phyloP scores from a whole-genome alignment of 2,329 filamentous ascomycete species.

The Aureobasidium pullulans region DNA sequence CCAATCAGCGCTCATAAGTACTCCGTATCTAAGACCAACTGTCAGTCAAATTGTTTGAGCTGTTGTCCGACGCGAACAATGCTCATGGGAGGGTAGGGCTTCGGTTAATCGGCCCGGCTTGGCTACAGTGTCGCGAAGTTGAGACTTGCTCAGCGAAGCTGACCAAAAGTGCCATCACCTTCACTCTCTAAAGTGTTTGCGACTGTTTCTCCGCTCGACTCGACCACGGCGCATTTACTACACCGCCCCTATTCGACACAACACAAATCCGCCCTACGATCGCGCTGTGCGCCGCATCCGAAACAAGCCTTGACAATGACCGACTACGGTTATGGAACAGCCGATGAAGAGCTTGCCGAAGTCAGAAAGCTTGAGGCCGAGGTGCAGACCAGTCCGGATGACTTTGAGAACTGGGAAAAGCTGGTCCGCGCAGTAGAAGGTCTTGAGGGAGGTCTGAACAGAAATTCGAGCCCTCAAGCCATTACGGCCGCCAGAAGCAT shows the following conservation, averaged over 20 bases:
- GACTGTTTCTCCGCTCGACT: background rate
- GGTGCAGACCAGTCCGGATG: constrained; percentile 76
- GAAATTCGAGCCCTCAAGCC: constrained; percentile 91
- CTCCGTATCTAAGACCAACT: no score
- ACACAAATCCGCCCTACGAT: background rate
- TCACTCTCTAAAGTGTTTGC: background rate
- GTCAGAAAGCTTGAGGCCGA: constrained; percentile 71
- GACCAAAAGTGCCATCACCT: background rate
- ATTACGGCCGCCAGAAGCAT: constrained; percentile 79
- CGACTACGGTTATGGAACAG: constrained; percentile 65
- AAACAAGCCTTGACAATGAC: constrained; percentile 45
- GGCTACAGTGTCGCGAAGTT: no score
- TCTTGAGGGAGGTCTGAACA: constrained; percentile 87
- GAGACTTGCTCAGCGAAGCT: background rate
- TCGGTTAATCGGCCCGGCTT: background rate
- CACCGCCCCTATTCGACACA: no score
- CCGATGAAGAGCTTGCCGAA: constrained; percentile 75
- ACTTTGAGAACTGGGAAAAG: constrained; percentile 92
- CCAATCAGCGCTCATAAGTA: no score
- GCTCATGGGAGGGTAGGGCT: background rate
- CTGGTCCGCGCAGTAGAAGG: constrained; percentile 74
- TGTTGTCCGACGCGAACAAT: no score
- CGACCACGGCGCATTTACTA: background rate
- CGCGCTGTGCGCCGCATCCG: background rate
- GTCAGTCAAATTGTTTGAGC: no score